Evolutionary conservation across 2,329 filamentous ascomycete species (phyloP).

Genomic region (Cyphellophora europaea): DNA sequence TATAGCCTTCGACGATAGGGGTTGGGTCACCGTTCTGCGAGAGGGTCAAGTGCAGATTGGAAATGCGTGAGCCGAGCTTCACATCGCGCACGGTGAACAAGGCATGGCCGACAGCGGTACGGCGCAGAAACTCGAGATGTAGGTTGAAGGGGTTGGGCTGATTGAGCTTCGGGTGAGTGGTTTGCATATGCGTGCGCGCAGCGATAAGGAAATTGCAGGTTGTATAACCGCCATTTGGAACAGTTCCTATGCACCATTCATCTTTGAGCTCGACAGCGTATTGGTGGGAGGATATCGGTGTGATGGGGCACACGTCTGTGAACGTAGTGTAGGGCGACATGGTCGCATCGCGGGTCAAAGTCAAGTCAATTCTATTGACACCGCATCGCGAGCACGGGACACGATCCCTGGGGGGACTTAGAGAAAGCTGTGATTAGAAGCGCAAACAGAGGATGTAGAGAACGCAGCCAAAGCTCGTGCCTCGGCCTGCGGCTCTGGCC

Average conservation of each 20-base stretch:
- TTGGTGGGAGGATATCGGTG: constrained; percentile 38
- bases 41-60: constrained; percentile 54
- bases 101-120: constrained; percentile 50
- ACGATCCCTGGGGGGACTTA: no score
- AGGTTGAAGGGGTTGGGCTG: constrained; percentile 56
- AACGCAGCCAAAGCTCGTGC: no score
- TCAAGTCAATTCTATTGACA: no score
- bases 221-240: constrained; percentile 63
- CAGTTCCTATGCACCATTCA: constrained; percentile 59
- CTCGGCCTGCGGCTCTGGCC: no score
- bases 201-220: constrained; percentile 54
- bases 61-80: constrained; percentile 56
- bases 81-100: constrained; percentile 51
- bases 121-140: constrained; percentile 56
- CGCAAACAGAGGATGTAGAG: no score
- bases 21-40: constrained; percentile 29
- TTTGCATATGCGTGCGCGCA: constrained; percentile 47
- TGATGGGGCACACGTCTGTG: constrained; percentile 16
- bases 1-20: constrained; percentile 46
- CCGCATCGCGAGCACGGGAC: no score
- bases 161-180: constrained; percentile 35
- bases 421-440: no score
- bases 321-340: constrained; percentile 10
- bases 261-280: constrained; percentile 48
- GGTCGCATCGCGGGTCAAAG: no score